Evolutionary conservation across 2,329 filamentous ascomycete species (phyloP), one percentile per base, ranked within the genome.

Genomic region (Alternaria consortialis): DNA sequence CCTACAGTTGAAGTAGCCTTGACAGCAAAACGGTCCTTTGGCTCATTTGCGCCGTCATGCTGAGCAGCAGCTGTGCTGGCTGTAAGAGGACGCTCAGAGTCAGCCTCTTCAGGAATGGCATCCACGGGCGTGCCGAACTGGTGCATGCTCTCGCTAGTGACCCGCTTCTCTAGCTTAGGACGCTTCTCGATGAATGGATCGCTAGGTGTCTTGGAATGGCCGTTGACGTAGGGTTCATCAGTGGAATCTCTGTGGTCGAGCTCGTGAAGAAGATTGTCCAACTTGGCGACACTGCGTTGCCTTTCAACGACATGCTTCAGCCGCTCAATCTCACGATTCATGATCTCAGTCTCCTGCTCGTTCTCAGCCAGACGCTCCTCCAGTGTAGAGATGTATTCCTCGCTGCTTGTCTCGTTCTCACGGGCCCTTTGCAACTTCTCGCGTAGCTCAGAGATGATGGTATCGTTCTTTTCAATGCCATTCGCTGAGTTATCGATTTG

Each of bases 341-440:
- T 97, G 62, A 97, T 83, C 77, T 98, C 95, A 66, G 92, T 89
- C 75, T 99, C 95, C 78, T 98, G 94, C 73, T 99, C 95, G 2
- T 94, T 91, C 79, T 99, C 95, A 0, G 95, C 95, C 8, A 99
- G 86, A 23, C 94, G 91, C 80, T 98, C 95, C 77, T 99, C 95
- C 11, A 99, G 83, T 0, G 94, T 98, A 1, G 94, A 97, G 54
- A 99, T 98, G 78, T 99, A 99, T 67, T 98, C 95, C 77, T 99
- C 95, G 68, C 90, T 93, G 39, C 91, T 90, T 4, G 90, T 87
- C 81, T 99, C 95, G 69, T 93, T 97, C 72, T 97, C 95, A 50
- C 94, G 89, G 15, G 94, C 87, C 42, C 94, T 90, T 25, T 90
- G 85, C 62, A 99, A 90, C 80, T 99, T 95, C 75, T 97, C 97